A percentile compares a stretch with the other conserved stretches of the same genome.
Conservation (phyloP, 2,329 filamentous ascomycete genomes). For the Rasamsonia emersonii region DNA sequence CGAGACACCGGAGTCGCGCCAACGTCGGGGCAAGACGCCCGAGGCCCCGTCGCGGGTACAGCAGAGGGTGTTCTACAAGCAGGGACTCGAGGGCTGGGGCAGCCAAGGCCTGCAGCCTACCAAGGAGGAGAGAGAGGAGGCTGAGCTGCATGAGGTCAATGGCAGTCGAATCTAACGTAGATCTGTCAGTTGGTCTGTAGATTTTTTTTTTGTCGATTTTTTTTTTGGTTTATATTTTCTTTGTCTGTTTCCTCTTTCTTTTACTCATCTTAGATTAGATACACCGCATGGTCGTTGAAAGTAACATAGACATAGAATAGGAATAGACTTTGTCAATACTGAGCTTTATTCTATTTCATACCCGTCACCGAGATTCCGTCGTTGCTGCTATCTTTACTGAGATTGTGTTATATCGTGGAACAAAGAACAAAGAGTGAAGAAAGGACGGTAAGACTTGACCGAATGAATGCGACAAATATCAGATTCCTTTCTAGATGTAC, state of each 20-base stretch:
- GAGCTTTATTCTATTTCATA: too few relatives aligned
- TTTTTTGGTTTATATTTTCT: neutral
- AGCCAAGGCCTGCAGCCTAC: conserved; percentile 33
- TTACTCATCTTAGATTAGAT: too few relatives aligned
- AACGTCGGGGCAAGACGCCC: conserved; percentile 30
- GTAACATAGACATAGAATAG: too few relatives aligned
- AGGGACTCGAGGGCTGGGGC: conserved; percentile 35
- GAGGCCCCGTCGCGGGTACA: conserved; percentile 25
- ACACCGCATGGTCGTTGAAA: too few relatives aligned
- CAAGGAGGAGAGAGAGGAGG: conserved; percentile 24
- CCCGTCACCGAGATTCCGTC: too few relatives aligned
- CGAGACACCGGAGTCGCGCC: conserved; percentile 35
- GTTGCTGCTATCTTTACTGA: too few relatives aligned
- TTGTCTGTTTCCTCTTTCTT: neutral
- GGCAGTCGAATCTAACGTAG: conserved; percentile 20
- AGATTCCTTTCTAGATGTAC: too few relatives aligned
- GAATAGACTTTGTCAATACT: too few relatives aligned
- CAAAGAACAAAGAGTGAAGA: too few relatives aligned
- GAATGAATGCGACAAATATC: too few relatives aligned
- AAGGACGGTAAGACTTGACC: too few relatives aligned
- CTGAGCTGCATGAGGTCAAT: conserved; percentile 24
- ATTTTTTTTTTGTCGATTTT: neutral
- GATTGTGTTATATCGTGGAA: too few relatives aligned
- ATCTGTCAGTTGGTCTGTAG: neutral
- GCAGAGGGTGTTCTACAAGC: conserved; percentile 31